Conservation (phyloP, 352 stramenopile species). For the Globisporangium cylindrosporum region DNA sequence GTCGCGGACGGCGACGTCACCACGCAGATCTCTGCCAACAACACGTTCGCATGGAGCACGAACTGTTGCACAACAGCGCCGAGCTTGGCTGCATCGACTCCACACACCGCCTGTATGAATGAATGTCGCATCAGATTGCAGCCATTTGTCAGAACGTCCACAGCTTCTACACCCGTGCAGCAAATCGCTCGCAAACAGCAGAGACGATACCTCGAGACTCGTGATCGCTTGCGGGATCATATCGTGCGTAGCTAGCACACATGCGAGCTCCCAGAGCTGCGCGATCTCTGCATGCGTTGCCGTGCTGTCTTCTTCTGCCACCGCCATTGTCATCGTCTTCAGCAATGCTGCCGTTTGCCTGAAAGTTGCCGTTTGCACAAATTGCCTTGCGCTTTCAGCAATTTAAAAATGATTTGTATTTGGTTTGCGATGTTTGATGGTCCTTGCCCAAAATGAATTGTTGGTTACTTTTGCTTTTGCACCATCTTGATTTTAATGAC, state of each 20-base stretch:
- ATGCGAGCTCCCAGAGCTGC: slow-evolving; percentile 68
- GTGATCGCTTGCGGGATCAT: slow-evolving; percentile 34
- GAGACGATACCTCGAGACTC: slow-evolving; percentile 48
- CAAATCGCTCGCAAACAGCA: slow-evolving; percentile 2
- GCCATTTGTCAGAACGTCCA: neutral
- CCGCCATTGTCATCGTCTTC: neutral
- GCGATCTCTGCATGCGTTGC: slow-evolving; percentile 22
- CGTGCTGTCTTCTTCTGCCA: neutral
- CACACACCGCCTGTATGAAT: slow-evolving; percentile 30
- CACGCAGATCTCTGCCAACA: slow-evolving; percentile 61
- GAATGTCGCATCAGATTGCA: slow-evolving; percentile 1
- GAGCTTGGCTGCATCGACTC: slow-evolving; percentile 10
- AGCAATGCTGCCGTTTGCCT: neutral
- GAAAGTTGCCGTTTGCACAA: neutral
- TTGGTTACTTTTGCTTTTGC: too few species aligned
- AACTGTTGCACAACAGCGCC: slow-evolving; percentile 21
- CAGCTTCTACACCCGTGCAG: neutral
- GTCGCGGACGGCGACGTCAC: slow-evolving; percentile 34
- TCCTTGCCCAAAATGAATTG: too few species aligned
- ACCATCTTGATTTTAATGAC: too few species aligned
- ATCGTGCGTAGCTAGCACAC: slow-evolving; percentile 37
- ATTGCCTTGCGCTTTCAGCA: neutral
- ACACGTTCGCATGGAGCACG: slow-evolving; percentile 32
- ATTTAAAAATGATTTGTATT: neutral
- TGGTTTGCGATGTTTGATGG: too few species aligned